Percentiles rank a stretch among this genome's conserved stretches.
Conservation (phyloP, 345 rosid genomes). For the Citrus glauca region DNA sequence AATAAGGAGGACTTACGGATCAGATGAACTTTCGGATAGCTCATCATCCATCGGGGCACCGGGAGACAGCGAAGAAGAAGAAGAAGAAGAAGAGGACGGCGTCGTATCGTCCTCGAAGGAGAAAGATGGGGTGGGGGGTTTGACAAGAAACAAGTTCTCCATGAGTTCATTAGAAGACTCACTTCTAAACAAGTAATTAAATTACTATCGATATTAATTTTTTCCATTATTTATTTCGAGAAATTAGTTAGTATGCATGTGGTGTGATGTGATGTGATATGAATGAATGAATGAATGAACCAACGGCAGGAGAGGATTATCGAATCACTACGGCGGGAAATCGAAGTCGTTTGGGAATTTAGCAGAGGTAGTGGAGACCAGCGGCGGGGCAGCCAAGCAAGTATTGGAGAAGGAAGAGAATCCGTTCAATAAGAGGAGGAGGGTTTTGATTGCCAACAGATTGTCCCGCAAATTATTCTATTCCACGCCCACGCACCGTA, state of each 20-base stretch:
- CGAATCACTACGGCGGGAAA: constrained; percentile 73
- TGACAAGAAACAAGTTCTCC: constrained; percentile 10
- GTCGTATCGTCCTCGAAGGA: constrained; percentile 31
- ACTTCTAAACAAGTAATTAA: constrained; percentile 63
- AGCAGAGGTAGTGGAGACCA: constrained; percentile 27
- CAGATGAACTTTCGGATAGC: constrained; percentile 35
- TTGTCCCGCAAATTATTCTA: constrained; percentile 42
- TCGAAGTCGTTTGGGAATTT: constrained; percentile 78
- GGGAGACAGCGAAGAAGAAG: constrained; percentile 35
- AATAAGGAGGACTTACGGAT: background rate
- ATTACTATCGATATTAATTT: too few relatives aligned
- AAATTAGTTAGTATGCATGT: too few relatives aligned
- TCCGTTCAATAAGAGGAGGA: constrained; percentile 74
- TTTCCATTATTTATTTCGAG: background rate
- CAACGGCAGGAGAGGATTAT: constrained; percentile 59
- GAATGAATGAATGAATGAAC: too few relatives aligned
- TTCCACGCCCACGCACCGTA: constrained; percentile 23
- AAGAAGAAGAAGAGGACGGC: constrained; percentile 32
- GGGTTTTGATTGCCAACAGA: constrained; percentile 51
- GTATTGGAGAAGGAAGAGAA: constrained; percentile 56
- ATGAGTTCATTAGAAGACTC: constrained; percentile 52
- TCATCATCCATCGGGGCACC: constrained; percentile 69
- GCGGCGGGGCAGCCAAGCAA: too few relatives aligned
- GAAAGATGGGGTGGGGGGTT: background rate
- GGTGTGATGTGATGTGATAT: too few relatives aligned